These are phyloP conservation scores for Leptographium flavum DNA, from an alignment of 2,329 filamentous ascomycete genomes.

Conservation along the genomic window DNA sequence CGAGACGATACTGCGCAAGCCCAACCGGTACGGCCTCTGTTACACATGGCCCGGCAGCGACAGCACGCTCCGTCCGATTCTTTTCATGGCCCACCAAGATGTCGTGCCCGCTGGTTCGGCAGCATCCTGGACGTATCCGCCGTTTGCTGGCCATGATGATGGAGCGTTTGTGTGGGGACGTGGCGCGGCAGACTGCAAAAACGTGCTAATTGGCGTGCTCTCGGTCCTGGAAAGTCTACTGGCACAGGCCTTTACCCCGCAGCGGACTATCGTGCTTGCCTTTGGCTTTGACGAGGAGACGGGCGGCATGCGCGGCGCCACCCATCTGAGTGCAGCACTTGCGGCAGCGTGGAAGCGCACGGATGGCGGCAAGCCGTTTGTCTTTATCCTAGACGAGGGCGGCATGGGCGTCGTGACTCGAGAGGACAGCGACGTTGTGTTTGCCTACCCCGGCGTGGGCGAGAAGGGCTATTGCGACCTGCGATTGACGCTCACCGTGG, in stretches of 20 bases:
- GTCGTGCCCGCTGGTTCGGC: conserved; percentile 42
- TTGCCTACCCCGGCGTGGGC: conserved; percentile 40
- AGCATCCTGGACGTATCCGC: conserved; percentile 43
- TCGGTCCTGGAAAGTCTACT: conserved; percentile 41
- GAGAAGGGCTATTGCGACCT: conserved; percentile 48
- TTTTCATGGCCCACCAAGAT: conserved; percentile 50
- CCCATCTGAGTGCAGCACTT: conserved; percentile 27
- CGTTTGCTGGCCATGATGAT: conserved; percentile 41
- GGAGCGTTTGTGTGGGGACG: conserved; percentile 46
- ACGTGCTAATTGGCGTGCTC: conserved; percentile 40
- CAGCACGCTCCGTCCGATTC: conserved; percentile 32
- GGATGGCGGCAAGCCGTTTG: conserved; percentile 35
- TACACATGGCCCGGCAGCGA: conserved; percentile 42
- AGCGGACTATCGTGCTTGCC: conserved; percentile 39
- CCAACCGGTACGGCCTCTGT: conserved; percentile 44
- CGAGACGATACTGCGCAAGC: conserved; percentile 30
- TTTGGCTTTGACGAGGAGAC: conserved; percentile 52
- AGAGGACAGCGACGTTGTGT: conserved; percentile 16
- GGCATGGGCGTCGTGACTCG: conserved; percentile 27
- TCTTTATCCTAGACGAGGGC: conserved; percentile 44
- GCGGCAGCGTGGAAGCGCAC: conserved; percentile 35
- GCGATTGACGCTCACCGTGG: conserved; percentile 36
- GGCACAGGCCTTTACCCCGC: conserved; percentile 30
- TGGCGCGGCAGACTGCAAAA: conserved; percentile 46
- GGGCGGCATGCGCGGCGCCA: conserved; percentile 33